Evolutionary conservation across 208 protist species (phyloP), one percentile per base, ranked within the genome.

Genomic region (Strigomonas galati): DNA sequence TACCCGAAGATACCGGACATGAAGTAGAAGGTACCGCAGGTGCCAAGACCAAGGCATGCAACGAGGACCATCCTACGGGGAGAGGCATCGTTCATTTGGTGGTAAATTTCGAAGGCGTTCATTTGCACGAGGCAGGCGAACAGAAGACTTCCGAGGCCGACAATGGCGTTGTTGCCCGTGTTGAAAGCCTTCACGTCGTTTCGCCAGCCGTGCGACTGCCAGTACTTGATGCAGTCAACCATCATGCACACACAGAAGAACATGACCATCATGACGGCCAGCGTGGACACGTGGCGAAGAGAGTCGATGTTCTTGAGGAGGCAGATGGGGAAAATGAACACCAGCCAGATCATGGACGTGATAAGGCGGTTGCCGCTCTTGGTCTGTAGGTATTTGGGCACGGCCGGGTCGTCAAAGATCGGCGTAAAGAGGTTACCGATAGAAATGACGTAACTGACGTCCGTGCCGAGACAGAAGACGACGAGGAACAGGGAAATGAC

Each of bases 231-330:
- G 24, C 71, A 72, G 81, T 92, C 76, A 24, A 87, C 53, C 21
- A 95, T 55, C 62, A 89, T 82, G 46, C 60, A 70, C 27, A 91
- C 70, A 24, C 89, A 85, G 56, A 96, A 92, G 69, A 79, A 85
- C n/a, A 89, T 48, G 40, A 94, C 84, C 43, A 89, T 77, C 6
- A 76, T 5, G 3, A 93, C 69, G 12, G 72, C 87, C 6, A 92
- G 21, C 24, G 70, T 67, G 15, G 87, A 93, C 46, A 87, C 59
- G 62, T 86, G 72, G 21, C 91, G 83, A 40, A 96, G 76, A 19
- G 87, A 89, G 72, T 92, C 91, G 68, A 96, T 89, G 63, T 86
- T 78, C 71, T 88, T 86, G 1, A 82, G 85, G 35, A 93, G 72
- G 46, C 69, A 91, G 44, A 94, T 66, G 32, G 91, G 86, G 51